Base-by-base conservation (phyloP, 805 yeast species). In the Ogataea glucozyma region DNA sequence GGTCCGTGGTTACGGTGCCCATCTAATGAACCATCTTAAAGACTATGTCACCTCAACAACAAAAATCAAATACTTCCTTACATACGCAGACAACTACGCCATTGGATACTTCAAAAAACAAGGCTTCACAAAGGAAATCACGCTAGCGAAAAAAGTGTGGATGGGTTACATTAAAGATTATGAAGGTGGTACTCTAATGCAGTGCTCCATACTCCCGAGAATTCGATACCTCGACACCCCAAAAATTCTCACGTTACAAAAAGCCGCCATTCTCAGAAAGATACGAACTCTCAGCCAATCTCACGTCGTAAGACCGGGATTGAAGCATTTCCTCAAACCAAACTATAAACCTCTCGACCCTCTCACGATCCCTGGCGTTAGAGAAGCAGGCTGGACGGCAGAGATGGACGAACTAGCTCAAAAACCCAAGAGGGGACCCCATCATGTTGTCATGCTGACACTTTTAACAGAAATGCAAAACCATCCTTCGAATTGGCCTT, bases 161-260 rank as follows among this genome's bases (percentile, higher is more conserved):
- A 88, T 88, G 93, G 99, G 99, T 3, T 93, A 93, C 65, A 93
- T 93, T 60, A 93, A 93, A 65, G 99, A 93, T 70, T 93, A 93
- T 66, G 99, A 93, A 67, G 99, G 99, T 19, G 99, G 98, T 55
- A 93, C 99, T 1, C 70, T 93, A 47, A 91, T 93, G 97, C 98
- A 93, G 68, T 93, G 99, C 61, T 69, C 91, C 1, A 90, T 91
- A 95, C 70, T 93, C 40, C 97, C 97, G 1, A 72, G 79, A 38
- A 81, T 88, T 44, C 77, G 98, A 52, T 93, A 93, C 64, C 70
- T 93, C 39, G 99, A 93, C 62, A 83, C 88, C 51, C 84, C 85
- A 1, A 91, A 89, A 63, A 88, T 93, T 31, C 65, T 93, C 39
- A 69, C 93, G 40, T 68, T 90, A 20, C 99, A 93, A 62, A 88